Percentiles rank a stretch among this genome's conserved stretches.
phyloP scores from a whole-genome alignment of 2,329 filamentous ascomycete genomes.

The Magnaporthiopsis rhizophila region DNA sequence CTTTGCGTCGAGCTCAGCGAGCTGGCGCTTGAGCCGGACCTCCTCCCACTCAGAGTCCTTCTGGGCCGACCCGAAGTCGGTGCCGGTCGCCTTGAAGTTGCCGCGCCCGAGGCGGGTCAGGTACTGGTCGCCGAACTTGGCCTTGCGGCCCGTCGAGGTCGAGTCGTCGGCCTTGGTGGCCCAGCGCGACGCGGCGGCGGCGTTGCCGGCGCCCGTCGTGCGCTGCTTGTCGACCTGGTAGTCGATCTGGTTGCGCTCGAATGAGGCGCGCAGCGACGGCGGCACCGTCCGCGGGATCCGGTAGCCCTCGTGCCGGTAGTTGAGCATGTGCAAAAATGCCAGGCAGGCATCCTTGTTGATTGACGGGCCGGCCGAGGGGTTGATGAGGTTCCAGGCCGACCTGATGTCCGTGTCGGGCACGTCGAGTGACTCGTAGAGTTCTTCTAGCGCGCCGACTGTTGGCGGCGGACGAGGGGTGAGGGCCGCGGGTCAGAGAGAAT shows the following conservation, averaged over 20 bases:
- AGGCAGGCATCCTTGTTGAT: slow-evolving; percentile 94
- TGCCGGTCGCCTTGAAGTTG: slow-evolving; percentile 73
- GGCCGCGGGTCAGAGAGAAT: not conserved
- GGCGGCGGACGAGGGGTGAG: too few species aligned
- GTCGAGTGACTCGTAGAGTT: slow-evolving; percentile 75
- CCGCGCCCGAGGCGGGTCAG: slow-evolving; percentile 81
- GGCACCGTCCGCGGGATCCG: slow-evolving; percentile 88
- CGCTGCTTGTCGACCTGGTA: slow-evolving; percentile 80
- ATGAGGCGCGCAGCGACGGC: slow-evolving; percentile 80
- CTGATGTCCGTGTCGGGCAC: slow-evolving; percentile 72
- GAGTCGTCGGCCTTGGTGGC: slow-evolving; percentile 69
- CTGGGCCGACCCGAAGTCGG: slow-evolving; percentile 71
- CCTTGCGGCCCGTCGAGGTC: slow-evolving; percentile 81
- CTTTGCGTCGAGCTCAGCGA: slow-evolving; percentile 82
- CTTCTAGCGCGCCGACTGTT: slow-evolving; percentile 66
- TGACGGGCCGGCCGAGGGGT: slow-evolving; percentile 71
- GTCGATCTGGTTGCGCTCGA: slow-evolving; percentile 94
- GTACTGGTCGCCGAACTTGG: slow-evolving; percentile 96
- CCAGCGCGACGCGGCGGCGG: slow-evolving; percentile 63
- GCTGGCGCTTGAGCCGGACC: slow-evolving; percentile 85
- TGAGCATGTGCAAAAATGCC: slow-evolving; percentile 93
- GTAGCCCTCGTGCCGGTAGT: slow-evolving; percentile 90
- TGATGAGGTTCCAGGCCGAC: slow-evolving; percentile 95
- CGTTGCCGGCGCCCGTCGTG: slow-evolving; percentile 27
- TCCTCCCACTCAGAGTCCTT: slow-evolving; percentile 97